Base-by-base conservation (phyloP, 495 filamentous ascomycete genomes). In the Daldinia decipiens region DNA sequence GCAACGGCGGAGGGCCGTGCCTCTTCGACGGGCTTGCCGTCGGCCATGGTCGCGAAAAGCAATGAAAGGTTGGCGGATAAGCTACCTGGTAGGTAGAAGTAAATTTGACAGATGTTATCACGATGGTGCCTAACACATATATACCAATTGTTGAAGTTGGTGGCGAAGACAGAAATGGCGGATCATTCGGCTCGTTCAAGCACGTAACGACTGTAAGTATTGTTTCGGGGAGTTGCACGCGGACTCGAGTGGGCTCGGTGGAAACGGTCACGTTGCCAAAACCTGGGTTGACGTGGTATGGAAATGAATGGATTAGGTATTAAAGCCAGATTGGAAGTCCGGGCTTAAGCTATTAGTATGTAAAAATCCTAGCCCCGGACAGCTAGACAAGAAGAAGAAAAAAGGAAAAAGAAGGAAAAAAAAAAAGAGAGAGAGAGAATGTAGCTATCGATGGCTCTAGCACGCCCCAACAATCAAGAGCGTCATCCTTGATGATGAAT, bases 401-500 rank as follows among this genome's bases (percentile, higher is more conserved):
- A 24, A 27, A 27, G 4, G 4, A 38, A 52, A 12, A 29, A 45
- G 7, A 4, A 47, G 3, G 32, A 24, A 6, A 0, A 54, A 19
- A 36, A 12, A 32, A 27, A 55, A 56, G 0, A 5, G 2, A 24
- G 21, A 24, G 21, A 24, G 2, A 2, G 13, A 9, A 60, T 17
- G 24, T 39, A 62, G 40, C 38, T 60, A 50, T 68, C 51, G 66
- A 65, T 58, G 26, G 45, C 38, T 40, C 27, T 38, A 57, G 55
- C 8, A 47, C 51, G 50, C 55, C 29, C 56, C 57, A 68, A 65
- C 50, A 53, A 55, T 34, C 43, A 50, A 59, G 13, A 43, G 61
- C 70, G 70, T 73, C 70, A 73, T 73, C 13, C 13, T 65, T 62
- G 31, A 5, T 24, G 31, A 64, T 52, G 60, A 50, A 68, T 72